Evolutionary conservation across 176 grass and related monocot species (phyloP).

Genomic region (Juncus effusus): DNA sequence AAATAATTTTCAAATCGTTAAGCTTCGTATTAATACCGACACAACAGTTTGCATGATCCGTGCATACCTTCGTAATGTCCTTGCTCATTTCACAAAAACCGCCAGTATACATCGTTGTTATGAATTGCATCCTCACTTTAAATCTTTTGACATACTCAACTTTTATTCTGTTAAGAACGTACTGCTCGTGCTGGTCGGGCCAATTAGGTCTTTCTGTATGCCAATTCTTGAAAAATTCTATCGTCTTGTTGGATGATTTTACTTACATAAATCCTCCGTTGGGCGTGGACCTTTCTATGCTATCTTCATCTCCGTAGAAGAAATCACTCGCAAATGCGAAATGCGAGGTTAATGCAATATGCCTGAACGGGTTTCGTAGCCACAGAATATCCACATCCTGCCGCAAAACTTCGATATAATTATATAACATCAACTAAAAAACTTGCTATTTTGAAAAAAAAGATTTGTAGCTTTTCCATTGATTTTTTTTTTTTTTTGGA

Average conservation of each 20-base stretch:
- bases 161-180: constrained; percentile 73
- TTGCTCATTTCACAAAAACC: constrained; percentile 47
- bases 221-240: constrained; percentile 44
- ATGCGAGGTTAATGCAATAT: constrained; percentile 47
- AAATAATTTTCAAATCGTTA: constrained; percentile 32
- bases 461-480: no score
- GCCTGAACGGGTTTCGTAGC: constrained; percentile 52
- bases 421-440: no score
- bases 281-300: constrained; percentile 30
- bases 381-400: constrained; percentile 64
- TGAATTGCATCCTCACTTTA: constrained; percentile 32
- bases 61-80: constrained; percentile 48
- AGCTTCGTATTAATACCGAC: constrained; percentile 41
- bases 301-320: constrained; percentile 37
- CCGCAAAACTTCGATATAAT: no score
- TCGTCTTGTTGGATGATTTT: constrained; percentile 24
- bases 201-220: constrained; percentile 18
- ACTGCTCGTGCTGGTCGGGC: constrained; percentile 46
- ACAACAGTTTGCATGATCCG: constrained; percentile 79
- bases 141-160: constrained; percentile 19
- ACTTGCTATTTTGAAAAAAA: no score
- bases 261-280: constrained; percentile 59
- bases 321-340: constrained; percentile 44
- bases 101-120: constrained; percentile 33
- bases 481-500: no score